Evolutionary conservation across 352 stramenopile genomes (phyloP), one percentile per base, ranked within the genome.

Genomic region (Phytophthora colocasiae): DNA sequence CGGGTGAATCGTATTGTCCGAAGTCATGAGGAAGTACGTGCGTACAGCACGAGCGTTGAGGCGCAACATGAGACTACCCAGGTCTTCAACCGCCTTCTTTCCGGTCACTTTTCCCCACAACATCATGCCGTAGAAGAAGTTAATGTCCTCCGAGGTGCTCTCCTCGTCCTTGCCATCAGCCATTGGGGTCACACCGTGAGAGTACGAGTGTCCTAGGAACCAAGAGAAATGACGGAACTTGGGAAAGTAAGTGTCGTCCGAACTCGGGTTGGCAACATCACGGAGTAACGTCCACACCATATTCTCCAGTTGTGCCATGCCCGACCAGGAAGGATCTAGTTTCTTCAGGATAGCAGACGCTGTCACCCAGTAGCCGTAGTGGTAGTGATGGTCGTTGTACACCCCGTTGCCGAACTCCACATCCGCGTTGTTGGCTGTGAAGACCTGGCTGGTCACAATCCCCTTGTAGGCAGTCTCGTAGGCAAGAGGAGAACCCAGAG

Each of bases 361-460:
- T 10, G 73, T 80, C 6, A 94, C 64, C 83, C 83, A 94, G 76
- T 94, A 94, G 27, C 83, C 86, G 59, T 91, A 94, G 66, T 94
- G 85, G 49, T 91, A 94, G 58, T 94, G 81, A 65, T 94, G 83
- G 55, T 94, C 85, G 62, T 94, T 94, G 78, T 94, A 94, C 44
- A 94, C 78, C 24, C 69, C 77, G 62, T 92, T 94, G 47, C 86
- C 86, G 54, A 92, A 94, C 40, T 94, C 83, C 11, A 85, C 81
- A 43, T 90, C 74, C 24, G 75, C 65, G 38, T 92, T 63, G 27
- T 81, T 82, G 26, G 72, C 76, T 2, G 65, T 81, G 63, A 92
- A 87, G 11, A 77, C 65, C 43, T 82, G 66, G 22, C 67, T 78
- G 15, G 72, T 88, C 22, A 86, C 63, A 34, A 94, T 80, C 22